Percentiles rank a stretch among this genome's conserved stretches.
Evolutionary conservation across 1,139 yeast genomes (phyloP).

Genomic region (Candida tropicalis): DNA sequence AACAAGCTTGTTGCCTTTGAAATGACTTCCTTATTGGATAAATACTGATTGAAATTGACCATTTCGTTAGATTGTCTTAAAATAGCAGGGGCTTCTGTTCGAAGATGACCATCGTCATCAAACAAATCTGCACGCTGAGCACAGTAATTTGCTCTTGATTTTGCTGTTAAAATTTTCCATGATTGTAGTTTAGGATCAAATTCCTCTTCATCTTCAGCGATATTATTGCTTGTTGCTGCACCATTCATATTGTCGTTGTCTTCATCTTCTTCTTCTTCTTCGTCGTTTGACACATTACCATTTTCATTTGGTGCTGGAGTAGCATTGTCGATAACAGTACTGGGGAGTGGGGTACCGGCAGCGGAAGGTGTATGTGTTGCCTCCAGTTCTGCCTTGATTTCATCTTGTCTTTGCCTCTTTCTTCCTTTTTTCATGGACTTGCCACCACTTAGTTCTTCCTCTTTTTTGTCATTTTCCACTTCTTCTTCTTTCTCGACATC

Average conservation of each 20-base stretch:
- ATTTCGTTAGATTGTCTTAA: slow-evolving; percentile 62
- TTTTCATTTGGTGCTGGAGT: slow-evolving; percentile 17
- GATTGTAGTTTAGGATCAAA: slow-evolving; percentile 69
- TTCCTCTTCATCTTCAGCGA: slow-evolving; percentile 49
- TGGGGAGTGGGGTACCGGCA: slow-evolving; percentile 6
- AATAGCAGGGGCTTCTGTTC: slow-evolving; percentile 69
- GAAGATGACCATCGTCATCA: slow-evolving; percentile 54
- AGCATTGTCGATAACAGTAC: slow-evolving; percentile 13
- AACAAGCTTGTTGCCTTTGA: slow-evolving; percentile 48
- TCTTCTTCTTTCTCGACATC: slow-evolving; percentile 84
- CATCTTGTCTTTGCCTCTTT: slow-evolving; percentile 42
- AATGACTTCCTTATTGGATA: slow-evolving; percentile 45
- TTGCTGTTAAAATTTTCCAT: slow-evolving; percentile 82
- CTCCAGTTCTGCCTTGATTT: slow-evolving; percentile 29
- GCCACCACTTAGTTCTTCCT: slow-evolving; percentile 37
- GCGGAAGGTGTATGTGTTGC: slow-evolving; percentile 18
- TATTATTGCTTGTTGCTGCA: slow-evolving; percentile 21
- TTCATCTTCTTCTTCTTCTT: slow-evolving; percentile 27
- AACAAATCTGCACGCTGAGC: slow-evolving; percentile 69
- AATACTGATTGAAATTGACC: slow-evolving; percentile 53
- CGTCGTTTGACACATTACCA: slow-evolving; percentile 24
- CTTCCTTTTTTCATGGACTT: slow-evolving; percentile 47
- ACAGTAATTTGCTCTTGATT: slow-evolving; percentile 76
- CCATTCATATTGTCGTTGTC: slow-evolving; percentile 18
- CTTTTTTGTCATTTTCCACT: slow-evolving; percentile 39